Evolutionary conservation across 306 rosid genomes (phyloP).

Genomic region (Purshia tridentata): DNA sequence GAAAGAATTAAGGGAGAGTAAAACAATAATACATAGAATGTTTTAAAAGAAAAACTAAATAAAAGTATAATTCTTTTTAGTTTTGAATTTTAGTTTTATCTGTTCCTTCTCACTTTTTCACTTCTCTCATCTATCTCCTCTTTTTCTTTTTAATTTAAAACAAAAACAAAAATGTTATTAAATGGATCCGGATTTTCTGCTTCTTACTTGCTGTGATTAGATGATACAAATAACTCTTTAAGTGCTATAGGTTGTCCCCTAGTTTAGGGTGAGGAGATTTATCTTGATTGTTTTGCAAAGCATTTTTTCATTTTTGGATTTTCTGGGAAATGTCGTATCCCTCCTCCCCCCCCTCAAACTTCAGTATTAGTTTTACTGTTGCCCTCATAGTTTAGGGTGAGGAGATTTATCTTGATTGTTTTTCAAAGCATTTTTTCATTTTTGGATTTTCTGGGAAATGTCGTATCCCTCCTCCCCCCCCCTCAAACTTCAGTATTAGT

Average conservation of each 20-base stretch:
- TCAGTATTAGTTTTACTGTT: too few species aligned
- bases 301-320: neutral
- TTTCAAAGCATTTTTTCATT: neutral
- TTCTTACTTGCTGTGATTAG: slow-evolving; percentile 8
- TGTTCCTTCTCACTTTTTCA: neutral
- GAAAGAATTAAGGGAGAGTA: neutral
- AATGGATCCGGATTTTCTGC: neutral
- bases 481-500: too few species aligned
- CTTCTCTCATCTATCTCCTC: neutral
- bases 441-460: neutral
- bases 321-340: neutral
- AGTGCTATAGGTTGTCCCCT: neutral
- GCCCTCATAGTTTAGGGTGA: too few species aligned
- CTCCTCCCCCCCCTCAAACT: too few species aligned
- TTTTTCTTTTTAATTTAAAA: neutral
- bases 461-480: too few species aligned
- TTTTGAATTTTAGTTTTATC: neutral
- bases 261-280: too few species aligned
- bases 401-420: too few species aligned
- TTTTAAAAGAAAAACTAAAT: neutral
- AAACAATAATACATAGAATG: neutral
- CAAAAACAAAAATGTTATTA: neutral
- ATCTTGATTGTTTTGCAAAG: too few species aligned
- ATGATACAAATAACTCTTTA: slow-evolving; percentile 9
- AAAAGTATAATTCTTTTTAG: neutral